These are phyloP conservation scores for Capronia epimyces DNA, from an alignment of 2,329 filamentous ascomycete genomes.

Conservation along the genomic window DNA sequence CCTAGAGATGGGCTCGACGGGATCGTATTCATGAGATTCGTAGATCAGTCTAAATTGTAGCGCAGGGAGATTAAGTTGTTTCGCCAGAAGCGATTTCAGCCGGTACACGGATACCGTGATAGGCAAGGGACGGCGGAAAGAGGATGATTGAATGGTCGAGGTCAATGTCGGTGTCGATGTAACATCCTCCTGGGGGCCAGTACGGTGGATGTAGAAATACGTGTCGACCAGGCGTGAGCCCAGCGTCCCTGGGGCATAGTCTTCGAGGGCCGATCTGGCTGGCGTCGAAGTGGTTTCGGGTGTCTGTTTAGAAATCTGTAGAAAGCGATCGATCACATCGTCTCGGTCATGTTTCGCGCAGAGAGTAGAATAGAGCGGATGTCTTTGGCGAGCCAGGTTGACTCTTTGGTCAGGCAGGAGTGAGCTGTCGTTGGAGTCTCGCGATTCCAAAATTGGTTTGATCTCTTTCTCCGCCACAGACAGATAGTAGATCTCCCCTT, in stretches of 20 bases:
- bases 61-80: conserved; percentile 61
- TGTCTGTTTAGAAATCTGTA: conserved; percentile 39
- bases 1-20: conserved; percentile 47
- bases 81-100: conserved; percentile 71
- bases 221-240: conserved; percentile 67
- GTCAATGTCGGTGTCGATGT: background rate
- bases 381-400: conserved; percentile 33
- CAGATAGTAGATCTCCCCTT: conserved; percentile 92
- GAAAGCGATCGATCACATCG: conserved; percentile 16
- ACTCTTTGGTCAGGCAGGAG: background rate
- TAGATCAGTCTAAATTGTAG: conserved; percentile 65
- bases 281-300: conserved; percentile 39
- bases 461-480: conserved; percentile 75
- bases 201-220: conserved; percentile 50
- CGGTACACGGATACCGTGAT: conserved; percentile 74
- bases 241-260: conserved; percentile 69
- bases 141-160: background rate
- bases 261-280: conserved; percentile 5
- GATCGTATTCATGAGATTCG: conserved; percentile 90
- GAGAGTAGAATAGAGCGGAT: conserved; percentile 68
- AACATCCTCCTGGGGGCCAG: background rate
- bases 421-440: background rate
- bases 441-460: conserved; percentile 50
- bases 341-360: conserved; percentile 67
- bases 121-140: conserved; percentile 51